Base-by-base conservation (phyloP, 108 stramenopile species). In the Pseudonitzschia multistriata region DNA sequence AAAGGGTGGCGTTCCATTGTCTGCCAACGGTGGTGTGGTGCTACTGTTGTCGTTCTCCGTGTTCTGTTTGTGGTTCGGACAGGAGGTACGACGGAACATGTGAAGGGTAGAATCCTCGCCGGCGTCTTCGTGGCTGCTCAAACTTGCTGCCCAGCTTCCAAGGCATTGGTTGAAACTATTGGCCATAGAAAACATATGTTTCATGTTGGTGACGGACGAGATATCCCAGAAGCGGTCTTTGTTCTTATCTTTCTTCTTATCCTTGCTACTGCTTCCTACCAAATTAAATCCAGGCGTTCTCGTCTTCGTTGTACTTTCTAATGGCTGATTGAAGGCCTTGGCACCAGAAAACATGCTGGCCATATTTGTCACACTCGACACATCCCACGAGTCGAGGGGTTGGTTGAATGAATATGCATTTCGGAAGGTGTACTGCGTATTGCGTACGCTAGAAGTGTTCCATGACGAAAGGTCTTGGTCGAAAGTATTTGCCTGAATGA, bases 291-390 rank as follows among this genome's bases (percentile, higher is more conserved):
- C 10, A 10, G 10, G 37, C 37, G 37, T 39, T 39, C 37, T 39
- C 37, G 37, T 10, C 17, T 7, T 21, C 4, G 15, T 49, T 49
- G 15, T 19, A 25, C 1, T 24, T 5, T 59, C 57, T 6, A 59
- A 15, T 2, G 57, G 57, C 27, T 67, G 66, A 29, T 78, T 57
- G 40, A 83, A 83, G 29, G 50, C 15, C 10, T 22, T 22, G 15
- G 81, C 81, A 24, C 47, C 70, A 1, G 30, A 27, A 71, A 83
- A 79, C 78, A 79, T 83, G 10, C 57, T 10, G 7, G n/a, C 3
- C 79, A 83, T 78, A n/a, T 50, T 28, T 0, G 34, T 55, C 22
- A 80, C 79, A 3, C 21, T 1, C 24, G 56, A 39, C 3, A 59
- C 54, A 30, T 80, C 60, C 78, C 78, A 83, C 24, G 1, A n/a